Conservation (phyloP, 306 rosid genomes). For the Quercus rubra region DNA sequence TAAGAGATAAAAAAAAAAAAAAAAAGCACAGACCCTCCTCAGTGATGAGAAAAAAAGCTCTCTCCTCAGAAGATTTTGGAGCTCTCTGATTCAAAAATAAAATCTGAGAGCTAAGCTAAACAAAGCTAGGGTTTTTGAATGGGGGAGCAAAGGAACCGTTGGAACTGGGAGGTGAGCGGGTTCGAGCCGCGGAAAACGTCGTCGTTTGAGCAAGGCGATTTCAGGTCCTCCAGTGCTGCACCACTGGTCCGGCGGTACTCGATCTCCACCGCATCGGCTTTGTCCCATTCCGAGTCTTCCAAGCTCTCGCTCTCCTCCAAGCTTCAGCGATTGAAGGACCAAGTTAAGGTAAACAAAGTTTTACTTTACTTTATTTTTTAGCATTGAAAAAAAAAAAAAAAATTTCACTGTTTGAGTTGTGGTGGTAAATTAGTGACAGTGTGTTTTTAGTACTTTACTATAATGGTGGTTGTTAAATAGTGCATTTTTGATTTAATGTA, state of each 20-base stretch:
- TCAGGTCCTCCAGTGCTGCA: constrained; percentile 40
- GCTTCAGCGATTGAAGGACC: constrained; percentile 67
- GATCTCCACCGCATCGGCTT: constrained; percentile 58
- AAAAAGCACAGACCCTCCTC: background rate
- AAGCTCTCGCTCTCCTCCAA: constrained; percentile 48
- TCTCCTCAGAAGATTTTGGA: background rate
- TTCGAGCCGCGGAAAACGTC: constrained; percentile 80
- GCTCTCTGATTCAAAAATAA: constrained; percentile 27
- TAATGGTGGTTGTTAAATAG: background rate
- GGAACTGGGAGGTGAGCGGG: constrained; percentile 98
- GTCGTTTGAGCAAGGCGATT: constrained; percentile 47
- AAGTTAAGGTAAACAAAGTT: constrained; percentile 62
- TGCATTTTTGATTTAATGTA: background rate
- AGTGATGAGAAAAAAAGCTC: constrained; percentile 13
- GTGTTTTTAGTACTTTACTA: too few relatives aligned
- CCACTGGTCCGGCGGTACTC: constrained; percentile 72
- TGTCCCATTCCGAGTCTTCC: constrained; percentile 50
- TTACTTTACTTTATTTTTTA: constrained; percentile 2
- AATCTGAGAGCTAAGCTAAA: constrained; percentile 18
- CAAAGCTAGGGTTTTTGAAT: constrained; percentile 40
- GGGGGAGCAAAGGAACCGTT: constrained; percentile 81
- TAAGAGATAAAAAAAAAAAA: background rate
- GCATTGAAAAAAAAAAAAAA: background rate
- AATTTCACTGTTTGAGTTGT: constrained; percentile 6
- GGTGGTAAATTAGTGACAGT: background rate